Base-by-base conservation (phyloP, 305 asterid genomes). In the Ilex paraguariensis region DNA sequence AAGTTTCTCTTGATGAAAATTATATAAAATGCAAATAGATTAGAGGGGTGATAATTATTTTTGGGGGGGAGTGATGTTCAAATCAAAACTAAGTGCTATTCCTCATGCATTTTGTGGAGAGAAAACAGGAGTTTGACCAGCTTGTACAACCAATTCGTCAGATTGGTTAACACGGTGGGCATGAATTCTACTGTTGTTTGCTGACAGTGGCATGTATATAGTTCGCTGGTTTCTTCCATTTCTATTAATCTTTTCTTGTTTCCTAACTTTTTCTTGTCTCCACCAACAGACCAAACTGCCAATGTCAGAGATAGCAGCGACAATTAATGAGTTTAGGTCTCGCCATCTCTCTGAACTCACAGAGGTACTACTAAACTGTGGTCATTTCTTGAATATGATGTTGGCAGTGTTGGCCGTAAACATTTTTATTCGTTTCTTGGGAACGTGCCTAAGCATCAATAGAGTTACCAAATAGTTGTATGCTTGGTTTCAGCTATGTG, bases 281-380 rank as follows among this genome's bases (percentile, higher is more conserved):
- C 10, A 36, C 57, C 67, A 75, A 55, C 79, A 91, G 99, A 93
- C 97, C 67, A 94, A 94, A 75, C 75, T 94, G 72, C 97, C 98
- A 0, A 75, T 66, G 78, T 73, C 98, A 6, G 99, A 94, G 89
- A 94, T 94, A 77, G 95, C 88, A 5, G 84, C 99, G 61, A 79
- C 99, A 10, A 90, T 94, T 62, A 94, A 94, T 5, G 98, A 94
- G 78, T 94, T 91, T 60, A 88, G 99, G 76, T 79, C 95, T 56
- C 98, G 96, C 69, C 99, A 94, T 71, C 96, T 94, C 63, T 82
- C 99, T 30, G 99, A 94, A 88, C 96, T 94, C 11, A 84, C 95
- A 3, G 99, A 94, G 98, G 99, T 91, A 85, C n/a, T 51, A 69
- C 28, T 21, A 54, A 61, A 54, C 62, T 40, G 62, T 21, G 31